A percentile compares a stretch with the other conserved stretches of the same genome.
Conservation (phyloP, 1,139 yeast genomes). For the Hansenula lynferdii region DNA sequence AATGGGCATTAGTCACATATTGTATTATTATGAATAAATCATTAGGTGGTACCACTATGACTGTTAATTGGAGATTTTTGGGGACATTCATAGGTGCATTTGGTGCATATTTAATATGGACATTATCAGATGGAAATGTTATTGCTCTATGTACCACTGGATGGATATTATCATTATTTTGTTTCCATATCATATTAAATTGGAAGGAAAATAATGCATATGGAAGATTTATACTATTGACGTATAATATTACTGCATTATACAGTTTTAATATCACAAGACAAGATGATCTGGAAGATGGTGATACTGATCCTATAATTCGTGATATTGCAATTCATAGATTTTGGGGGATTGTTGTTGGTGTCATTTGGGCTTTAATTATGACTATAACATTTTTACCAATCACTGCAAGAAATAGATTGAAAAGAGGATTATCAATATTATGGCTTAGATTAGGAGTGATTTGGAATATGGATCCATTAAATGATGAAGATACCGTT, state of each 20-base stretch:
- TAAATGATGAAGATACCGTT: constrained; percentile 25
- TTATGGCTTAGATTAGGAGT: constrained; percentile 80
- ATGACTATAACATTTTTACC: constrained; percentile 65
- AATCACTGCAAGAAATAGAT: constrained; percentile 65
- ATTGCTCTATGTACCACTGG: constrained; percentile 54
- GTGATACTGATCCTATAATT: constrained; percentile 66
- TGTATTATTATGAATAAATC: constrained; percentile 84
- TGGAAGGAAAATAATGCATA: constrained; percentile 63
- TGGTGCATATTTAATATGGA: constrained; percentile 58
- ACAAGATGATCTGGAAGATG: constrained; percentile 50
- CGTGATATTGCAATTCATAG: constrained; percentile 80
- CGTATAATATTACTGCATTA: constrained; percentile 75
- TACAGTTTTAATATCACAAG: constrained; percentile 69
- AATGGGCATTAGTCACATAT: constrained; percentile 80
- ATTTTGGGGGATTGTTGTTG: constrained; percentile 65
- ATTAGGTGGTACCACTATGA: constrained; percentile 81
- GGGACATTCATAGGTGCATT: constrained; percentile 75
- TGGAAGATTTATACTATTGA: constrained; percentile 69
- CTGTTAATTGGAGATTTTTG: constrained; percentile 67
- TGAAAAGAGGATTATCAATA: constrained; percentile 59
- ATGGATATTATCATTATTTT: constrained; percentile 52
- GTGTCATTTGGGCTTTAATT: constrained; percentile 72
- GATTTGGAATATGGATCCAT: constrained; percentile 69
- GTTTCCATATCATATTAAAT: constrained; percentile 63
- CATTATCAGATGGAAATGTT: constrained; percentile 50